Evolutionary conservation across 2,329 filamentous ascomycete genomes (phyloP), one percentile per base, ranked within the genome.

Genomic region (Dothideomycetidae sp.): DNA sequence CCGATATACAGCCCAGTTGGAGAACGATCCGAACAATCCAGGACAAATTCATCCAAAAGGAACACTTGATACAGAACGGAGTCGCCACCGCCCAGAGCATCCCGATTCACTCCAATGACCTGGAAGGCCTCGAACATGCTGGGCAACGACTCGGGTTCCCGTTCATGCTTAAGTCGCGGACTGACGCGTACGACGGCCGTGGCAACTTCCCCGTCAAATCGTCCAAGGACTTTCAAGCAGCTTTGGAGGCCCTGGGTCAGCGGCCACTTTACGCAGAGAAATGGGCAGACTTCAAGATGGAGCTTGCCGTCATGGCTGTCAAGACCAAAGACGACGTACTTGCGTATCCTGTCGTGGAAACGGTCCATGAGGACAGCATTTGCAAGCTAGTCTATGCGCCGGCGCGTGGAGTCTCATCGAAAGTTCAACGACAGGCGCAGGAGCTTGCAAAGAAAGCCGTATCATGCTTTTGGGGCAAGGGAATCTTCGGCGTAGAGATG

Each of bases 401-500:
- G 2, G 82, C 88, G 1, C 71, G 86, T 26, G 68, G 71, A 5
- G 75, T 92, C 3, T 65, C 75, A 1, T 60, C 66, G 1, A 58
- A 65, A 1, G 66, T 80, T 28, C 71, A 72, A 43, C 58, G 73
- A 46, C 63, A 71, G 49, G 86, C 86, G 0, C 77, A 84, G 53
- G 70, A 76, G 29, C 67, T 94, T 0, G 90, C 86, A 1, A 73
- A 75, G 48, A 75, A 80, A 41, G 86, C 90, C 9, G 75, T 94
- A 14, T 70, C 72, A 29, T 78, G 74, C 36, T 79, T 98, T 38
- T 76, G 77, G 64, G 90, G 90, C 36, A 79, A 90, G 44, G 90
- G 90, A 45, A 82, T 93, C 19, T 98, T 94, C 58, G 90, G 88
- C 1, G 88, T 96, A 0, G 90, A 98, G 61, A 82, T 96, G 75